Percentiles rank a stretch among this genome's conserved stretches.
These are phyloP conservation scores for Apiospora rasikravindrae DNA, from an alignment of 2,329 filamentous ascomycete genomes.

Conservation along the genomic window DNA sequence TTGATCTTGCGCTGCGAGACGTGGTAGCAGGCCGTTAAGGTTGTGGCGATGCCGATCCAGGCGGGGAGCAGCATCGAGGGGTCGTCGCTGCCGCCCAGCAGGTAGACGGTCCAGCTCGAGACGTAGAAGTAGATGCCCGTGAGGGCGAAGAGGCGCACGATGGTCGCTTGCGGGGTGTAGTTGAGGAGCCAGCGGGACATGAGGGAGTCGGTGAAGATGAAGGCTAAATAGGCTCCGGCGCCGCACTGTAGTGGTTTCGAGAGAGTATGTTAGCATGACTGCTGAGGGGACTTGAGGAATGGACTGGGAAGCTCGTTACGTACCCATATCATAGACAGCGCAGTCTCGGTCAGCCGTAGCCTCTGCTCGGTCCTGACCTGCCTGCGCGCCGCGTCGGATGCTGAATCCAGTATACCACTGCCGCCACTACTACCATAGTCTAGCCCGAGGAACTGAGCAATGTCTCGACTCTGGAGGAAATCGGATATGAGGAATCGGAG, in stretches of 20 bases:
- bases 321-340: constrained; percentile 77
- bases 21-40: constrained; percentile 76
- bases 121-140: constrained; percentile 77
- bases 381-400: constrained; percentile 26
- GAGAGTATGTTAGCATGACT: constrained; percentile 8
- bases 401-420: constrained; percentile 4
- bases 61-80: constrained; percentile 74
- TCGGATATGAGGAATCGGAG: constrained; percentile 72
- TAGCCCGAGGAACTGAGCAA: constrained; percentile 27
- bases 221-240: constrained; percentile 78
- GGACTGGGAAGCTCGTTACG: constrained; percentile 36
- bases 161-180: constrained; percentile 80
- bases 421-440: constrained; percentile 36
- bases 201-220: constrained; percentile 83
- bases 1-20: constrained; percentile 79
- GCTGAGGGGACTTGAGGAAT: neutral
- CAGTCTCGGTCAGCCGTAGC: constrained; percentile 69
- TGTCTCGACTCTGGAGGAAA: constrained; percentile 45
- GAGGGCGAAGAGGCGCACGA: constrained; percentile 78
- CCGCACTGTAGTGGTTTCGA: constrained; percentile 61
- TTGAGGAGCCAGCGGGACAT: constrained; percentile 88
- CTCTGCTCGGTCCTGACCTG: constrained; percentile 49
- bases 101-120: constrained; percentile 72
- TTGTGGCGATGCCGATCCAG: constrained; percentile 79
- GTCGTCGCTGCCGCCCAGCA: constrained; percentile 73